These are phyloP conservation scores for Phytophthora sp. DNA, from an alignment of 352 stramenopile genomes.

Conservation along the genomic window DNA sequence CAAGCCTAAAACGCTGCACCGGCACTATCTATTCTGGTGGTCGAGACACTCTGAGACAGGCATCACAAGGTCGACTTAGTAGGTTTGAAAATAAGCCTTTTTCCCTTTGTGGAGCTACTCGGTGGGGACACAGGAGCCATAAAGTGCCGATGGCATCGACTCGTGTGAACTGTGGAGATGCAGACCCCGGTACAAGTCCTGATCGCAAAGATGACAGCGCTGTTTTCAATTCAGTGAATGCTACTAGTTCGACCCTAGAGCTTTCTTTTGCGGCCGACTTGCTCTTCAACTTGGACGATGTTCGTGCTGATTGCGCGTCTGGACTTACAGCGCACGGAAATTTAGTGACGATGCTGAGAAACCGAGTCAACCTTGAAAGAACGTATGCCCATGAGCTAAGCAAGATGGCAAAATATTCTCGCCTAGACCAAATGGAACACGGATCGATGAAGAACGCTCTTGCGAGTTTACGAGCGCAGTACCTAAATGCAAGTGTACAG, in stretches of 20 bases:
- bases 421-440: slow-evolving; percentile 61
- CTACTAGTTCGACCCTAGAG: no score
- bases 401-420: slow-evolving; percentile 65
- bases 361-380: slow-evolving; percentile 71
- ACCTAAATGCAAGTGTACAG: slow-evolving; percentile 85
- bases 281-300: slow-evolving; percentile 80
- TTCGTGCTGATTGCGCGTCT: slow-evolving; percentile 47
- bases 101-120: no score
- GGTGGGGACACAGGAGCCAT: no score
- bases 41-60: slow-evolving; percentile 19
- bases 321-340: slow-evolving; percentile 62
- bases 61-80: no score
- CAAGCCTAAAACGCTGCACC: background rate
- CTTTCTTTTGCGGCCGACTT: slow-evolving; percentile 75
- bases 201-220: background rate
- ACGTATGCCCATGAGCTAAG: slow-evolving; percentile 73
- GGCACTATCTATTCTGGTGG: slow-evolving; percentile 9
- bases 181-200: background rate
- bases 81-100: no score
- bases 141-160: no score
- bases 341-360: slow-evolving; percentile 72
- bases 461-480: slow-evolving; percentile 68
- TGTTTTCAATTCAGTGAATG: background rate
- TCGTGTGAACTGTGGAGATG: no score
- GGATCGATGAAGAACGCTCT: slow-evolving; percentile 66